A percentile compares a stretch with the other conserved stretches of the same genome.
phyloP scores from a whole-genome alignment of 176 grass and related monocot species.

The Oryza meridionalis region DNA sequence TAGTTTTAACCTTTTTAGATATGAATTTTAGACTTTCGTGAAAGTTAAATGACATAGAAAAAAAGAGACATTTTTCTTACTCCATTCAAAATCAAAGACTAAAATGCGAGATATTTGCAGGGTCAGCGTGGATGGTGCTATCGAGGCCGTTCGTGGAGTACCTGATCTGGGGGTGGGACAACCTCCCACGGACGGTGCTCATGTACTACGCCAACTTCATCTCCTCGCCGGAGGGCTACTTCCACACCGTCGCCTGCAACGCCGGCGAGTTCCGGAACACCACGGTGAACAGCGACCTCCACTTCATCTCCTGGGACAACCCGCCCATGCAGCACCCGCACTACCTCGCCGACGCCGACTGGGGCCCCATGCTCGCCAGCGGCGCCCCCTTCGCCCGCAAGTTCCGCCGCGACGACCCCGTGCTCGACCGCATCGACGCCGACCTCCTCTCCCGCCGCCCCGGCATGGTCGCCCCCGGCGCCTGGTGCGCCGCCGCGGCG shows the following conservation, averaged over 20 bases:
- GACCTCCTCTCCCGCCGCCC: slow-evolving; percentile 46
- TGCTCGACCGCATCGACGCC: slow-evolving; percentile 69
- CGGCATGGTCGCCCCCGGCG: slow-evolving; percentile 56
- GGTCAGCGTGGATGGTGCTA: slow-evolving; percentile 88
- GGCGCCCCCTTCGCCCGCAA: slow-evolving; percentile 81
- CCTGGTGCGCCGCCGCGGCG: slow-evolving; percentile 58
- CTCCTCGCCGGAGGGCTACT: slow-evolving; percentile 88
- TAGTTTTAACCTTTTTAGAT: too few relatives aligned
- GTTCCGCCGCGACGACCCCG: slow-evolving; percentile 60
- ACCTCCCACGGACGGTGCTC: slow-evolving; percentile 75
- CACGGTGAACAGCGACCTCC: slow-evolving; percentile 81
- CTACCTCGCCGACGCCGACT: slow-evolving; percentile 55
- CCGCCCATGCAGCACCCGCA: slow-evolving; percentile 89
- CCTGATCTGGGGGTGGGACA: slow-evolving; percentile 93
- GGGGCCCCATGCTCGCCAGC: slow-evolving; percentile 64
- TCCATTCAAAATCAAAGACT: too few relatives aligned
- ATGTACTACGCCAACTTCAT: slow-evolving; percentile 97
- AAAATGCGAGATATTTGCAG: slow-evolving; percentile 30
- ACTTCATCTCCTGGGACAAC: slow-evolving; percentile 94
- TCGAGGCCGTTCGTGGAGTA: slow-evolving; percentile 76
- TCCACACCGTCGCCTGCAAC: slow-evolving; percentile 90
- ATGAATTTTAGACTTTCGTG: too few relatives aligned
- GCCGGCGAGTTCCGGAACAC: slow-evolving; percentile 74
- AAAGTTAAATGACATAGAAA: too few relatives aligned
- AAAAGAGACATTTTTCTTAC: too few relatives aligned